Percentiles rank a stretch among this genome's conserved stretches.
Conservation (phyloP, 371 early-diverging fungal species). For the Mucor piriformis region DNA sequence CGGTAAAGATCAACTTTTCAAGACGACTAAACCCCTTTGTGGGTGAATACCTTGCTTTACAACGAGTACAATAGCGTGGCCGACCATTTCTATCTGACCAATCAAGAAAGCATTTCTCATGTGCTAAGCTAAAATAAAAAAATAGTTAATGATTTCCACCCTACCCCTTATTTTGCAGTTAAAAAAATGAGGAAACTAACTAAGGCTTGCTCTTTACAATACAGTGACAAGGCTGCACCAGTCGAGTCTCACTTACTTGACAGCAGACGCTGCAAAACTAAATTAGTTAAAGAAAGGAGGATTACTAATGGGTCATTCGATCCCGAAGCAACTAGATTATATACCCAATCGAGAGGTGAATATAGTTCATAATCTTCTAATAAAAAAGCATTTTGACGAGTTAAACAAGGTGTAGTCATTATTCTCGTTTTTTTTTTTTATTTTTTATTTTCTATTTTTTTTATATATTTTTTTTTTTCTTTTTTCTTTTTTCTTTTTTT, state of each 20-base stretch:
- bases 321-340: not conserved
- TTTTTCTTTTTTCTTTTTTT: slow-evolving; percentile 1
- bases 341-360: slow-evolving; percentile 14
- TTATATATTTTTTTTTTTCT: slow-evolving; percentile 1
- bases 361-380: slow-evolving; percentile 5
- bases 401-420: slow-evolving; percentile 18
- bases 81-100: slow-evolving; percentile 3
- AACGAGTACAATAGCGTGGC: slow-evolving; percentile 7
- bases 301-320: too few species aligned
- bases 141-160: not conserved
- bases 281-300: too few species aligned
- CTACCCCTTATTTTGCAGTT: not conserved
- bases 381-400: slow-evolving; percentile 24
- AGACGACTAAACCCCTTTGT: not conserved
- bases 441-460: slow-evolving; percentile 5
- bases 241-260: not conserved
- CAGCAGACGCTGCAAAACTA: slow-evolving; percentile 5
- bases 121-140: not conserved
- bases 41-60: not conserved
- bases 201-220: not conserved
- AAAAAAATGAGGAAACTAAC: not conserved
- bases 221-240: slow-evolving; percentile 5
- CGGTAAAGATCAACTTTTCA: not conserved
- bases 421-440: slow-evolving; percentile 2
- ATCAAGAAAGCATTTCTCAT: slow-evolving; percentile 6